Evolutionary conservation across 2,329 filamentous ascomycete genomes (phyloP).

Genomic region (Thielaviopsis euricoi): DNA sequence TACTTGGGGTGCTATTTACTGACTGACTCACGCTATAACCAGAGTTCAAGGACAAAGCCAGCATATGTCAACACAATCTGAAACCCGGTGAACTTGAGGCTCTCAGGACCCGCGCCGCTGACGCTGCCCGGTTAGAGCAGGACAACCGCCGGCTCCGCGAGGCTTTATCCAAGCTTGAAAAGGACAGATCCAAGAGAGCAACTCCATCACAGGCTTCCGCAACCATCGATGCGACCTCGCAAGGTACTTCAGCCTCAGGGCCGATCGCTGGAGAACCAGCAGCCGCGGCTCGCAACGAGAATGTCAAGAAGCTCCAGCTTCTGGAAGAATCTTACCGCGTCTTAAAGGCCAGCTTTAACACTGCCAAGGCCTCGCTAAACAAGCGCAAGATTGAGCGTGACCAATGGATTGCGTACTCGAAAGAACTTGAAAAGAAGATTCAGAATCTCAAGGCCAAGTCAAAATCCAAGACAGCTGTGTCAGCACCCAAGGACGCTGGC

Average conservation of each 20-base stretch:
- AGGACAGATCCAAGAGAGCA: conserved; percentile 15
- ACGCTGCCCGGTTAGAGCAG: conserved; percentile 22
- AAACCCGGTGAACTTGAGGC: conserved; percentile 19
- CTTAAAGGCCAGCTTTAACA: conserved; percentile 25
- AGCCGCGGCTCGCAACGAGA: not conserved
- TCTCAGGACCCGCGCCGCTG: conserved; percentile 19
- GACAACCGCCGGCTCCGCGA: conserved; percentile 26
- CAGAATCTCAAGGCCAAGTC: conserved; percentile 14
- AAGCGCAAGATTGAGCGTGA: conserved; percentile 27
- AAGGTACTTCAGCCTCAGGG: not conserved
- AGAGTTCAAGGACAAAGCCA: conserved; percentile 13
- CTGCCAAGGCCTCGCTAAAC: conserved; percentile 22
- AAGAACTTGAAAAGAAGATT: conserved; percentile 26
- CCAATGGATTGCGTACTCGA: conserved; percentile 29
- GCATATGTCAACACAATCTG: conserved; percentile 14
- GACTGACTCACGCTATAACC: not conserved
- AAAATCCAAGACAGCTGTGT: conserved; percentile 4
- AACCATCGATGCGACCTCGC: not conserved
- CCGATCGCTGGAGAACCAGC: not conserved
- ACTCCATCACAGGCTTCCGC: conserved; percentile 1
- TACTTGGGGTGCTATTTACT: not conserved
- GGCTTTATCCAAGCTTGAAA: conserved; percentile 18
- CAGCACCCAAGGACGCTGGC: not conserved
- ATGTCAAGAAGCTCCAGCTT: conserved; percentile 15
- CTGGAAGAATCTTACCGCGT: conserved; percentile 23